Base-by-base conservation (phyloP, 371 early-diverging fungal genomes). In the Syncephalastrum contaminatum region DNA sequence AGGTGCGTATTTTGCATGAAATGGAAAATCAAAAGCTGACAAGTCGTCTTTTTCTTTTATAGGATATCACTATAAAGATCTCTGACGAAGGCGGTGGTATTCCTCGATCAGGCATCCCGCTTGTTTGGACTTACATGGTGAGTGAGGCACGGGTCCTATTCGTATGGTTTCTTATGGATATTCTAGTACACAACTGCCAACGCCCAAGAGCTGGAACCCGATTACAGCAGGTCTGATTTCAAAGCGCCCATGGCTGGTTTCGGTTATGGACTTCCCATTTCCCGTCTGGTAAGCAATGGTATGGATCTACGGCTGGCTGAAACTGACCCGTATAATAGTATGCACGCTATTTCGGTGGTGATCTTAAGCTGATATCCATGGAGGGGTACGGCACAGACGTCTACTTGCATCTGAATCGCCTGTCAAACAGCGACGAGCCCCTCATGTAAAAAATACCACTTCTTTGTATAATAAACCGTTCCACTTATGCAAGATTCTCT, bases 21-120 rank as follows among this genome's bases (percentile, higher is more conserved):
- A 15, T 58, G 53, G 43, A 40, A 19, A 20, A 2, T 14, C 21
- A 14, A 6, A 7, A 43, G 5, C 16, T 36, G 16, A 27, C 36
- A 55, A 48, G 7, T 14, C 5, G 0, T 8, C 14, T 39, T 15
- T 21, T 1, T 16, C 3, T 27, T 15, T 16, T 13, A 30, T 56
- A 83, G 82, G 98, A 98, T 72, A 95, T 98, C 49, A 95, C 98
- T 7, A 93, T 98, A 60, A 98, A 98, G 72, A 88, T 98, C 44
- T 89, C 89, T 13, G 98, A 98, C 70, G 97, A 98, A 69, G 98
- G 98, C 14, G 97, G 96, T n/a, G 96, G 98, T 53, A 93, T 95
- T 52, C 94, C 96, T 30, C 73, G 97, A 49, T 88, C 91, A 39
- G 94, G 88, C 18, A 89, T 95, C 72, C 92, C 93, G 24, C 75